These are phyloP conservation scores for Eleusine indica DNA, from an alignment of 176 grass and related monocot species.

Conservation along the genomic window DNA sequence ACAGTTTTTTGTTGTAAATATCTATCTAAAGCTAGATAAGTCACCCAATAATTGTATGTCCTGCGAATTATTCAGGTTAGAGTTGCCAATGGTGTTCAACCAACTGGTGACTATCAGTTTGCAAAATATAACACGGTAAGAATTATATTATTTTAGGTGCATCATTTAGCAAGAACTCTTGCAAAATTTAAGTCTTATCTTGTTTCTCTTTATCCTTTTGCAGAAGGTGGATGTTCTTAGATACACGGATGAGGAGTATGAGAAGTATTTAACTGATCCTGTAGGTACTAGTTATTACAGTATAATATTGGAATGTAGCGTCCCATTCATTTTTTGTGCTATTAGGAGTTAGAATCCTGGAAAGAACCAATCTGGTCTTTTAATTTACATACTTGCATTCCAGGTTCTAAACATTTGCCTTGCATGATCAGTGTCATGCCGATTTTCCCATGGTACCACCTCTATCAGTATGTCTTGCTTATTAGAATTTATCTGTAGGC, in stretches of 20 bases:
- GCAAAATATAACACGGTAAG: slow-evolving; percentile 94
- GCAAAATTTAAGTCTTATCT: neutral
- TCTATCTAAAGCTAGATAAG: slow-evolving; percentile 12
- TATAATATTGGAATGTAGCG: slow-evolving; percentile 10
- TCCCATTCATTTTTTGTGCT: slow-evolving; percentile 14
- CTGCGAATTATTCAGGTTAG: slow-evolving; percentile 60
- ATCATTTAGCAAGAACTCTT: slow-evolving; percentile 4
- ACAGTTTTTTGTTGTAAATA: slow-evolving; percentile 28
- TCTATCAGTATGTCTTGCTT: neutral
- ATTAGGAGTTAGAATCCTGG: neutral
- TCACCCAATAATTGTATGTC: slow-evolving; percentile 16
- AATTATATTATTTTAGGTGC: slow-evolving; percentile 14
- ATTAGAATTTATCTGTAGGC: neutral
- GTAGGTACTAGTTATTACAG: slow-evolving; percentile 63
- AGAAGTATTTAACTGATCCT: slow-evolving; percentile 94
- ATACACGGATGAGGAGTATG: slow-evolving; percentile 95
- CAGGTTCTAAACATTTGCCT: neutral
- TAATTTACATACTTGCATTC: neutral
- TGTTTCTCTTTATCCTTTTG: slow-evolving; percentile 46
- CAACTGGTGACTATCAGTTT: slow-evolving; percentile 92
- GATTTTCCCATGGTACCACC: neutral
- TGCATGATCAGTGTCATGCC: slow-evolving; percentile 8
- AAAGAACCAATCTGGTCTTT: neutral
- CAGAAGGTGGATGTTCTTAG: slow-evolving; percentile 89
- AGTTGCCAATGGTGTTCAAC: slow-evolving; percentile 83